A percentile compares a stretch with the other conserved stretches of the same genome.
Evolutionary conservation across 192 early-diverging fungal genomes (phyloP).

Genomic region (Coemansia sp.): DNA sequence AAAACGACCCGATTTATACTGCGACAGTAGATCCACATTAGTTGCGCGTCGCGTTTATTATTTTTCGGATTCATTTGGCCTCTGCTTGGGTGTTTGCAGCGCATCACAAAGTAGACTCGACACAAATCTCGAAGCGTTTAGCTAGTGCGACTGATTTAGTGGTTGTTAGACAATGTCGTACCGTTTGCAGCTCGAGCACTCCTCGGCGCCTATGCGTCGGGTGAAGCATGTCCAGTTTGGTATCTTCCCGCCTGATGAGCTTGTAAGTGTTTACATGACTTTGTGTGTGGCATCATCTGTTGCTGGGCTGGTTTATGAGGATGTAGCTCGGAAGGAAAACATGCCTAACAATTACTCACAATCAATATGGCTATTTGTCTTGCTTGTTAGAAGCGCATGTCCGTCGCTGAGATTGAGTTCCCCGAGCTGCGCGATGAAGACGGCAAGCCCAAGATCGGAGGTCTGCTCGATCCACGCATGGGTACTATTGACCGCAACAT

Average conservation of each 20-base stretch:
- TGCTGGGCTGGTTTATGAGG: background rate
- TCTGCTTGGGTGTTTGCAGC: background rate
- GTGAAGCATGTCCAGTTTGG: conserved; percentile 95
- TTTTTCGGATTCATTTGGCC: background rate
- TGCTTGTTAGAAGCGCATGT: conserved; percentile 87
- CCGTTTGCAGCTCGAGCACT: conserved; percentile 36
- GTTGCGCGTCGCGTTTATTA: background rate
- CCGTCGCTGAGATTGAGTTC: conserved; percentile 89
- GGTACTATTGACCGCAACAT: conserved; percentile 97
- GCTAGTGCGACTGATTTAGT: conserved; percentile 1
- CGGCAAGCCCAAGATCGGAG: conserved; percentile 81
- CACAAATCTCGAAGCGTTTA: background rate
- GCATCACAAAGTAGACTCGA: background rate
- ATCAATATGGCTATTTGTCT: background rate
- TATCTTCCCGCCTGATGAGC: conserved; percentile 93
- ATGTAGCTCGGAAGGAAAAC: background rate
- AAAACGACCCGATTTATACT: background rate
- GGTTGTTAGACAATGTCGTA: conserved; percentile 36
- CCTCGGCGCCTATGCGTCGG: conserved; percentile 64
- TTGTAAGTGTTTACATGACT: conserved; percentile 66
- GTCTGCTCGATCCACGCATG: conserved; percentile 91
- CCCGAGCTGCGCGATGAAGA: conserved; percentile 87
- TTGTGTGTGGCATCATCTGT: background rate
- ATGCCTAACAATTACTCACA: background rate
- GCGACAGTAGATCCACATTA: background rate